Percentiles rank a stretch among this genome's conserved stretches.
These are phyloP conservation scores for Fraxinus albicans DNA, from an alignment of 305 asterid species.

Conservation along the genomic window DNA sequence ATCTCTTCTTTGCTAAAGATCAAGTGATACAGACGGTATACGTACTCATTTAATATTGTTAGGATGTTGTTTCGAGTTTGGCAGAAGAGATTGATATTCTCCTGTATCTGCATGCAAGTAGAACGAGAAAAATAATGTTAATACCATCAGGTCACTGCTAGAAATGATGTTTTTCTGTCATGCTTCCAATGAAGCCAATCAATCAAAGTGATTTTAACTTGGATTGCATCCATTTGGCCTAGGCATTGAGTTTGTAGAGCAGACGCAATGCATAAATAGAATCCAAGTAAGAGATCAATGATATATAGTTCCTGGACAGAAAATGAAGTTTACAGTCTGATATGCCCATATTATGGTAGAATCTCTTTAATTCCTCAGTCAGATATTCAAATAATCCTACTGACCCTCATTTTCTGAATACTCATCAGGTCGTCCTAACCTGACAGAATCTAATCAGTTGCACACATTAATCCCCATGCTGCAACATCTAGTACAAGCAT, in stretches of 20 bases:
- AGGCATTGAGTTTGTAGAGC: background rate
- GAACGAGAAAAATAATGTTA: conserved; percentile 15
- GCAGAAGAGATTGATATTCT: conserved; percentile 67
- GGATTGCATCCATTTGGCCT: background rate
- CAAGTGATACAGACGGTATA: conserved; percentile 16
- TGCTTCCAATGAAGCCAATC: conserved; percentile 6
- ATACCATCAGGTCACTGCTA: conserved; percentile 12
- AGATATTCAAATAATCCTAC: background rate
- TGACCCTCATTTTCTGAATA: conserved; percentile 12
- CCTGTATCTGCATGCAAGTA: conserved; percentile 65
- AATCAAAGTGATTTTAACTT: background rate
- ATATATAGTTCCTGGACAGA: background rate
- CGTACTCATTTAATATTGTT: conserved; percentile 77
- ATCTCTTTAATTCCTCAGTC: background rate
- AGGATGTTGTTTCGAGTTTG: conserved; percentile 76
- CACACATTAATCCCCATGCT: conserved; percentile 13
- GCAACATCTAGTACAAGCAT: conserved; percentile 3
- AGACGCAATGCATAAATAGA: conserved; percentile 5
- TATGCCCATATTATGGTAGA: background rate
- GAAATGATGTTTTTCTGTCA: conserved; percentile 14
- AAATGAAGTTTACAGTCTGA: conserved; percentile 7
- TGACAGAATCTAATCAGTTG: background rate
- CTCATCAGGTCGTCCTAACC: background rate
- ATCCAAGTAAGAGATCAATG: conserved; percentile 13
- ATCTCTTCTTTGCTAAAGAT: conserved; percentile 7